These are phyloP conservation scores for Euclidium syriacum DNA, from an alignment of 345 rosid species.

Conservation along the genomic window DNA sequence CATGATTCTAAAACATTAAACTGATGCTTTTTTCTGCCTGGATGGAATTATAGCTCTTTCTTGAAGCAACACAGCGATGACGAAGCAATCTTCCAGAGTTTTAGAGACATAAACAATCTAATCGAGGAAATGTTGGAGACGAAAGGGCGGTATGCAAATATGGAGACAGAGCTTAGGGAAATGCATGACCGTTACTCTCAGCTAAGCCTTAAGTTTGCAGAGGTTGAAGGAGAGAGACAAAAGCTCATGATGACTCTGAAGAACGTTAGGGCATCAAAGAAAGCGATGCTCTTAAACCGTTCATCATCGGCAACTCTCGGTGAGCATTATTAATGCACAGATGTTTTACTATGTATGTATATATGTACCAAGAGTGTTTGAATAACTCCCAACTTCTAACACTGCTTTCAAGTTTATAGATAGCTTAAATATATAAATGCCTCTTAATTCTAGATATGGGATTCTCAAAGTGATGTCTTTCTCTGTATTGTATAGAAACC, in stretches of 20 bases:
- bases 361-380: constrained; percentile 21
- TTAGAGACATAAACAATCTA: constrained; percentile 84
- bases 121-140: constrained; percentile 77
- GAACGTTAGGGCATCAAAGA: constrained; percentile 69
- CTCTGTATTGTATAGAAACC: constrained; percentile 24
- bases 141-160: constrained; percentile 58
- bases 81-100: constrained; percentile 85
- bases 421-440: constrained; percentile 23
- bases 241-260: constrained; percentile 96
- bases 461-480: not conserved
- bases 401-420: constrained; percentile 19
- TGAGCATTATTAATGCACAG: constrained; percentile 39
- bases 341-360: constrained; percentile 25
- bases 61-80: constrained; percentile 73
- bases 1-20: not conserved
- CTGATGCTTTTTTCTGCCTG: constrained; percentile 4
- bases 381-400: constrained; percentile 11
- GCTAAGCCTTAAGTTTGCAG: constrained; percentile 94
- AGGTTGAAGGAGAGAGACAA: constrained; percentile 98
- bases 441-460: constrained; percentile 14
- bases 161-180: constrained; percentile 81
- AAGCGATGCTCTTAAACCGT: constrained; percentile 36
- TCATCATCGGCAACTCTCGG: constrained; percentile 49
- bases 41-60: constrained; percentile 63
- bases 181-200: constrained; percentile 95